These are phyloP conservation scores for Dentipellis fragilis DNA, from an alignment of 768 basidiomycete genomes.

Conservation along the genomic window DNA sequence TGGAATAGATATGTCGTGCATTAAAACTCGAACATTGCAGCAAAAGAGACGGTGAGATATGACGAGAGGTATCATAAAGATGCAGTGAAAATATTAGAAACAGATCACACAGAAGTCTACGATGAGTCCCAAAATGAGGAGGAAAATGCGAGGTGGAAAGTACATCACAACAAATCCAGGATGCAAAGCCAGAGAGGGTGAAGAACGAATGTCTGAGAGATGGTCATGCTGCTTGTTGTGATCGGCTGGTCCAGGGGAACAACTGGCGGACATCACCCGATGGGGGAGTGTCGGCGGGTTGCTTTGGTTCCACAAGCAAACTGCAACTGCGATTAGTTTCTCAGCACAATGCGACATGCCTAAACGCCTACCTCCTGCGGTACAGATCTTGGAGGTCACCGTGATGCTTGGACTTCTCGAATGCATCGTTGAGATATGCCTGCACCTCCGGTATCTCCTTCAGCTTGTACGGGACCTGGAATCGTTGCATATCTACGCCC, in stretches of 20 bases:
- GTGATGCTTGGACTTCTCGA: slow-evolving; percentile 64
- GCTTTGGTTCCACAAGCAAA: slow-evolving; percentile 76
- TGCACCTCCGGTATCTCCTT: slow-evolving; percentile 88
- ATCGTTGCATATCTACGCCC: slow-evolving; percentile 76
- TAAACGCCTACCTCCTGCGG: slow-evolving; percentile 56
- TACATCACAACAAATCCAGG: not conserved
- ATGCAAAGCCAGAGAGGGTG: not conserved
- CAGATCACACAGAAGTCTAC: slow-evolving; percentile 9
- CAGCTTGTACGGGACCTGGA: slow-evolving; percentile 79
- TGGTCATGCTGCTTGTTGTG: slow-evolving; percentile 18
- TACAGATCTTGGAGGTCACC: slow-evolving; percentile 84
- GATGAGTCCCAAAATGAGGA: slow-evolving; percentile 6
- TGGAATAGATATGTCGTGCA: not conserved
- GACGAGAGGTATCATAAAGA: slow-evolving; percentile 12
- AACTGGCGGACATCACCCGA: slow-evolving; percentile 65
- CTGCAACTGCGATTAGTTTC: slow-evolving; percentile 26
- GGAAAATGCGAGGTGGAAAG: slow-evolving; percentile 6
- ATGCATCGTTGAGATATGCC: slow-evolving; percentile 60
- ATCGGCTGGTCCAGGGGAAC: slow-evolving; percentile 61
- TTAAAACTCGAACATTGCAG: slow-evolving; percentile 3
- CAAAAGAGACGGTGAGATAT: not conserved
- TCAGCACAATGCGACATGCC: not conserved
- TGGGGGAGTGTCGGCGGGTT: slow-evolving; percentile 59
- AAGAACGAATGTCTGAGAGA: not conserved
- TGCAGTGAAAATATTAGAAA: slow-evolving; percentile 7